phyloP scores from a whole-genome alignment of 345 rosid species.

The Hevea brasiliensis region DNA sequence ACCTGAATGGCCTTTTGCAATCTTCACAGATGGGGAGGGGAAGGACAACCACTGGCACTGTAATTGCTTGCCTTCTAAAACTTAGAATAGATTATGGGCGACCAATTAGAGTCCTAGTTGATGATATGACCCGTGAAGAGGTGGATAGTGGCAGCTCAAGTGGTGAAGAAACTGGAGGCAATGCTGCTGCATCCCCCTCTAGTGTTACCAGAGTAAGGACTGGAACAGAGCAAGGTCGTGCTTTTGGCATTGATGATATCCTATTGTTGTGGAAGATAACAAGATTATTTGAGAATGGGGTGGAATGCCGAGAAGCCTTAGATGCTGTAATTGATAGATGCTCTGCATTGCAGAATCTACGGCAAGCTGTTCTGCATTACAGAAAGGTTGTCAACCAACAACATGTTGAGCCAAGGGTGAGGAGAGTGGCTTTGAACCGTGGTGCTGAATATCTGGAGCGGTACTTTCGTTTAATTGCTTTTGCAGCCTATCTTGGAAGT shows the following conservation, averaged over 20 bases:
- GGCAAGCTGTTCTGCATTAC: constrained; percentile 87
- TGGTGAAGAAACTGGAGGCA: constrained; percentile 79
- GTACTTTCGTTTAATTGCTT: constrained; percentile 88
- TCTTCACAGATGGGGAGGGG: constrained; percentile 91
- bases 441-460: constrained; percentile 96
- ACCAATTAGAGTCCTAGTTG: constrained; percentile 68
- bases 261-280: constrained; percentile 87
- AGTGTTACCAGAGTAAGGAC: constrained; percentile 31
- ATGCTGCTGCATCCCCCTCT: constrained; percentile 37
- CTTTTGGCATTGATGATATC: constrained; percentile 92
- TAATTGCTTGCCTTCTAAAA: constrained; percentile 93
- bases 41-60: constrained; percentile 99
- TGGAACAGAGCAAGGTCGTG: constrained; percentile 51
- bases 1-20: constrained; percentile 10
- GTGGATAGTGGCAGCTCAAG: constrained; percentile 78
- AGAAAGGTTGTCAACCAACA: constrained; percentile 88
- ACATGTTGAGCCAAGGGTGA: constrained; percentile 82
- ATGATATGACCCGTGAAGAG: constrained; percentile 57
- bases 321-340: constrained; percentile 95
- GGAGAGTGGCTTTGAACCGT: constrained; percentile 85
- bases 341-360: constrained; percentile 93
- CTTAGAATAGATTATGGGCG: constrained; percentile 84
- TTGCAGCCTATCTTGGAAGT: constrained; percentile 97
- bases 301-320: constrained; percentile 86
- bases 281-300: constrained; percentile 85